Percentiles rank a stretch among this genome's conserved stretches.
These are phyloP conservation scores for Malassezia pachydermatis DNA, from an alignment of 1,284 basidiomycete genomes.

Conservation along the genomic window DNA sequence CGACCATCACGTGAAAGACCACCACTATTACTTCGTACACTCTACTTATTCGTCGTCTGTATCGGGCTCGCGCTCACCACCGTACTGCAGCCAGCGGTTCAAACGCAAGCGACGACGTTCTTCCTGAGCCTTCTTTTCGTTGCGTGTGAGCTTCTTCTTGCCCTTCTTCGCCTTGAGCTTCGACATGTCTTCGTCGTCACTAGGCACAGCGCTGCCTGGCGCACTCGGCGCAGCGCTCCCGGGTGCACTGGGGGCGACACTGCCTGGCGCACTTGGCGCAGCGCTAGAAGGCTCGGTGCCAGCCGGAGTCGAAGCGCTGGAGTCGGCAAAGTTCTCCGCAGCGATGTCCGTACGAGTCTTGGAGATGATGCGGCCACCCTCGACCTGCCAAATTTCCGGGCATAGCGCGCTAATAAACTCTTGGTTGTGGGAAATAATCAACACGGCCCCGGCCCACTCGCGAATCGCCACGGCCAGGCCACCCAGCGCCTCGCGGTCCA, in stretches of 20 bases:
- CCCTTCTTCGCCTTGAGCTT: slow-evolving; percentile 47
- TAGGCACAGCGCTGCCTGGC: slow-evolving; percentile 48
- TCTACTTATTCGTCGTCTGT: slow-evolving; percentile 37
- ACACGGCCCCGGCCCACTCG: slow-evolving; percentile 90
- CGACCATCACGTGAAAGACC: no score
- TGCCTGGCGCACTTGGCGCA: slow-evolving; percentile 43
- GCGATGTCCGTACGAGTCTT: slow-evolving; percentile 76
- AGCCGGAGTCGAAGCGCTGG: slow-evolving; percentile 56
- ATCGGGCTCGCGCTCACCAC: slow-evolving; percentile 42
- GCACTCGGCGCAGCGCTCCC: slow-evolving; percentile 47
- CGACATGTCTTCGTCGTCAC: slow-evolving; percentile 48
- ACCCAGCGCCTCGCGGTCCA: slow-evolving; percentile 59
- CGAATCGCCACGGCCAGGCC: slow-evolving; percentile 90
- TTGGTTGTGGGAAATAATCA: slow-evolving; percentile 88
- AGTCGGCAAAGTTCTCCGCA: slow-evolving; percentile 61
- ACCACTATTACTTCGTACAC: not conserved
- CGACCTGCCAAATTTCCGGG: slow-evolving; percentile 57
- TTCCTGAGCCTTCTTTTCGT: slow-evolving; percentile 47
- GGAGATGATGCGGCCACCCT: slow-evolving; percentile 67
- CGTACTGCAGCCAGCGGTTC: slow-evolving; percentile 40
- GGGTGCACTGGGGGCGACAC: not conserved
- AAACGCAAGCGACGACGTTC: slow-evolving; percentile 40
- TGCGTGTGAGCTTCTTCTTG: slow-evolving; percentile 47
- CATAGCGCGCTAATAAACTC: slow-evolving; percentile 47
- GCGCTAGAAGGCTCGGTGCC: slow-evolving; percentile 58